Base-by-base conservation (phyloP, 2,329 filamentous ascomycete genomes). In the Cryphonectria nitschkei region DNA sequence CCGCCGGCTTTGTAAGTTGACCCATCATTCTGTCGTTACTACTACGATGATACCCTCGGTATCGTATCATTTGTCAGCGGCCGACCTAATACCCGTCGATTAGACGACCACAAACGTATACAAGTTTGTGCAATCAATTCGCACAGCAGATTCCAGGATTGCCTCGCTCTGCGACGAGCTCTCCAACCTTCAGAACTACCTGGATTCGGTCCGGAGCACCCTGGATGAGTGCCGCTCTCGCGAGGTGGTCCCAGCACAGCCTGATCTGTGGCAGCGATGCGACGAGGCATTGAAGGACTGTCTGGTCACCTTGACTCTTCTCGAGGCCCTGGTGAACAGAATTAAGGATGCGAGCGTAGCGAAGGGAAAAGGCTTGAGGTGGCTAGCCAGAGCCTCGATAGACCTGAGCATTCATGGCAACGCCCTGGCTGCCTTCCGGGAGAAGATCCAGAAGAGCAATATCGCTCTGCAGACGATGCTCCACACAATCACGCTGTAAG, bases 401-500 rank as follows among this genome's bases (percentile, higher is more conserved):
- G 72, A 76, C 19, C 67, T 77, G 56, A 74, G 68, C 22, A 56
- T 73, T 4, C 70, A 75, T 52, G 72, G 74, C 32, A 58, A 52
- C 43, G 75, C 75, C 0, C 64, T 78, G 11, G 63, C 68, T 14
- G 69, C 71, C 0, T 75, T 75, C 62, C 72, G 73, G 14, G 77
- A 78, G 70, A 76, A 74, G 64, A 74, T 78, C 43, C 73, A 76
- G 63, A 75, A 77, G 67, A 76, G 74, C 16, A 78, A 77, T 29
- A 75, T 73, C 58, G 75, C 75, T 2, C 67, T 78, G 52, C 76
- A 78, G 66, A 78, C 76, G 2, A 76, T 77, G 60, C 68, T 77
- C 2, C 74, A 75, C 37, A 74, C 76, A 7, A 76, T 78, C 63
- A 74, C 70, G 13, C 73, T 78, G 71, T 75, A 62, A 68, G 73